phyloP scores from a whole-genome alignment of 139 green algal species.

The Pleodorina starrii region DNA sequence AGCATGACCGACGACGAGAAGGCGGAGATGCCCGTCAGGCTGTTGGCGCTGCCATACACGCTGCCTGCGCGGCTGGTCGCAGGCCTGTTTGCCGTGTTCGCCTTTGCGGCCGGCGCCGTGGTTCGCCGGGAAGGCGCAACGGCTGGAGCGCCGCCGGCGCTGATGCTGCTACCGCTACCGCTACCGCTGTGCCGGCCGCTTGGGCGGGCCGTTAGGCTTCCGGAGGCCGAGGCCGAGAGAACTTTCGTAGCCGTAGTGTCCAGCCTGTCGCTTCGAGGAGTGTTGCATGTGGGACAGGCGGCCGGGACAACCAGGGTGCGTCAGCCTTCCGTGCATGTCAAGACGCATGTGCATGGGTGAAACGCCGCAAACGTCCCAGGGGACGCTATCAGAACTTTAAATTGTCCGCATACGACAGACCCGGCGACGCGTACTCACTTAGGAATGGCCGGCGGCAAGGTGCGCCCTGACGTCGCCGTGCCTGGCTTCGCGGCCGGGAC shows the following conservation, averaged over 20 bases:
- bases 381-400: not conserved
- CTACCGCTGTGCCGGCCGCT: not conserved
- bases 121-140: not conserved
- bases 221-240: not conserved
- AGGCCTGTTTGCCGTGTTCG: not conserved
- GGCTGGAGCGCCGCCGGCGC: not conserved
- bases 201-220: constrained; percentile 27
- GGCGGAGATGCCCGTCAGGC: not conserved
- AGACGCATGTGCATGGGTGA: not conserved
- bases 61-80: constrained; percentile 21
- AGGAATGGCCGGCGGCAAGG: constrained; percentile 11
- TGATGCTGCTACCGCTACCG: not conserved
- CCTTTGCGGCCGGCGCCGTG: no score
- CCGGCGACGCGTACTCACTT: not conserved
- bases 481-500: no score
- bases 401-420: not conserved
- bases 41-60: constrained; percentile 7
- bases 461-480: not conserved
- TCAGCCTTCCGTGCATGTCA: not conserved
- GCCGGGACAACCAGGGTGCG: not conserved
- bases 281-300: not conserved
- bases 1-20: constrained; percentile 11
- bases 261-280: not conserved
- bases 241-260: not conserved
- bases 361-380: not conserved